A percentile compares a stretch with the other conserved stretches of the same genome.
These are phyloP conservation scores for Erythrobasidium yunnanense DNA, from an alignment of 768 basidiomycete genomes.

Conservation along the genomic window DNA sequence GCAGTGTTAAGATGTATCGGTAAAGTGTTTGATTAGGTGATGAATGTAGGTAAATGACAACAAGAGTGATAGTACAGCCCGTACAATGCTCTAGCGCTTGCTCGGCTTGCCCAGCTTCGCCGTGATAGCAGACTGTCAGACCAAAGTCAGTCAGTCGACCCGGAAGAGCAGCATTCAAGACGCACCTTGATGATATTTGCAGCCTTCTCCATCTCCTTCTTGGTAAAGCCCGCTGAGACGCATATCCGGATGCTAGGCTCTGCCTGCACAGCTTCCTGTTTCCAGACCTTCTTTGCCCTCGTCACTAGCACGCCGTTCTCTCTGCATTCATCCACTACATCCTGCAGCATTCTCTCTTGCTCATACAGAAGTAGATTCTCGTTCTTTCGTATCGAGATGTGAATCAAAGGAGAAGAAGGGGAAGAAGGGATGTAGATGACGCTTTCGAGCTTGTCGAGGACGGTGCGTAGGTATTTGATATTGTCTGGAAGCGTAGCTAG, in stretches of 20 bases:
- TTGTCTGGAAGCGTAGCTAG: slow-evolving; percentile 71
- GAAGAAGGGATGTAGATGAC: slow-evolving; percentile 75
- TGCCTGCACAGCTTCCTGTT: slow-evolving; percentile 68
- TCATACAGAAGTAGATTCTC: slow-evolving; percentile 42
- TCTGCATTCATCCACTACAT: slow-evolving; percentile 78
- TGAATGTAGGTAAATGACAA: not conserved
- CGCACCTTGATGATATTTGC: slow-evolving; percentile 54
- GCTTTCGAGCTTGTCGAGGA: slow-evolving; percentile 68
- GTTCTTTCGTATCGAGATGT: slow-evolving; percentile 56
- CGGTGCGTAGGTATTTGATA: slow-evolving; percentile 59
- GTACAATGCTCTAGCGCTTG: not conserved
- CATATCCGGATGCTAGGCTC: slow-evolving; percentile 78
- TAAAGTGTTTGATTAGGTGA: too few relatives aligned
- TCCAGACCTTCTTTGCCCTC: slow-evolving; percentile 55
- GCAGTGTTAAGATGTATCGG: too few relatives aligned
- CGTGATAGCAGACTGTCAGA: not conserved
- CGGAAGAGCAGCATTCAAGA: not conserved
- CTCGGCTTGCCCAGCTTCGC: slow-evolving; percentile 3
- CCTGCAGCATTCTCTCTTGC: slow-evolving; percentile 76
- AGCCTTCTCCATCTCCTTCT: slow-evolving; percentile 88
- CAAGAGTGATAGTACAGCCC: not conserved
- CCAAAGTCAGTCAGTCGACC: not conserved
- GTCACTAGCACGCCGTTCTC: slow-evolving; percentile 75
- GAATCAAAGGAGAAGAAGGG: slow-evolving; percentile 74
- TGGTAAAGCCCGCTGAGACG: slow-evolving; percentile 62